Percentiles rank a stretch among this genome's conserved stretches.
Conservation (phyloP, 2,329 filamentous ascomycete species). For the Colletotrichum abscissum region DNA sequence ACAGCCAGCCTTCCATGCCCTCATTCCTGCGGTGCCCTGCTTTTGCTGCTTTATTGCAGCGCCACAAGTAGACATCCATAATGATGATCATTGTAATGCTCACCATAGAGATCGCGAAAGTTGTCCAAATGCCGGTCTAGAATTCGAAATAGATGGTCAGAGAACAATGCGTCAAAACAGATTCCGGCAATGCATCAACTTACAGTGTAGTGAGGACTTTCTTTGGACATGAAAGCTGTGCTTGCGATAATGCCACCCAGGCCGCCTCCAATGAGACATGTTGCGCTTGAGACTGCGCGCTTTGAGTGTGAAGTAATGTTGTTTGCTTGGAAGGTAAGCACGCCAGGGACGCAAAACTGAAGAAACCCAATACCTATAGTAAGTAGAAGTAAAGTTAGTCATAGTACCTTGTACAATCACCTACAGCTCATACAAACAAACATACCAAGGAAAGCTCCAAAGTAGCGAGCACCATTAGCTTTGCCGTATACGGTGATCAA, state of each 20-base stretch:
- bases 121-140: neutral
- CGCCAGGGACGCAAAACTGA: neutral
- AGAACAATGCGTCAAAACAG: neutral
- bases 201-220: neutral
- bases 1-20: neutral
- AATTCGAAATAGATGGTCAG: neutral
- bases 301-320: neutral
- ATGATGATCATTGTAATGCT: neutral
- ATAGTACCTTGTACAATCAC: neutral
- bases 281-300: neutral
- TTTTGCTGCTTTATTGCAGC: neutral
- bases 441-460: neutral
- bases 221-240: neutral
- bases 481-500: neutral
- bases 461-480: neutral
- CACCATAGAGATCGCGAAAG: neutral
- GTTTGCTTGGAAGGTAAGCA: neutral
- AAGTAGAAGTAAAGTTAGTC: neutral
- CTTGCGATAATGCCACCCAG: neutral
- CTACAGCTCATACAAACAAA: neutral
- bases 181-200: neutral
- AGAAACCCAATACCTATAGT: neutral
- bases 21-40: neutral
- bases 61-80: neutral
- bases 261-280: neutral